A percentile compares a stretch with the other conserved stretches of the same genome.
phyloP scores from a whole-genome alignment of 2,329 filamentous ascomycete species.

The Lachnellula subtilissima region DNA sequence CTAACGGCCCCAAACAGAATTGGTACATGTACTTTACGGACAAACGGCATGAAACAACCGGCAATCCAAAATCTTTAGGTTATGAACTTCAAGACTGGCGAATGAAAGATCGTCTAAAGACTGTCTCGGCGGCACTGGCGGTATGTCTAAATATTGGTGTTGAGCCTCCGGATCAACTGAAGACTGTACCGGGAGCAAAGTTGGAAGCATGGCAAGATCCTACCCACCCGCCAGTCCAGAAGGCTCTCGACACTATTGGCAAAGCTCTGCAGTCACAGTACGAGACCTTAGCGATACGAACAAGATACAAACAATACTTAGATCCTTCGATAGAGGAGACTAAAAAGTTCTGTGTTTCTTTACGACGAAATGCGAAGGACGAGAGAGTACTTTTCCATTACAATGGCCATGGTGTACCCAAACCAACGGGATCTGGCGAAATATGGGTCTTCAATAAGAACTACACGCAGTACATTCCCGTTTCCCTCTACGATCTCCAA shows the following conservation, averaged over 20 bases:
- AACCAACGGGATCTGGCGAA: slow-evolving; percentile 90
- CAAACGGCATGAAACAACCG: slow-evolving; percentile 92
- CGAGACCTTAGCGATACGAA: slow-evolving; percentile 88
- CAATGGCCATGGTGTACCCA: slow-evolving; percentile 95
- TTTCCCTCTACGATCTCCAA: slow-evolving; percentile 91
- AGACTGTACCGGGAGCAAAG: slow-evolving; percentile 88
- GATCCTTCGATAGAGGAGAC: slow-evolving; percentile 97
- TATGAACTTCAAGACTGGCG: slow-evolving; percentile 86
- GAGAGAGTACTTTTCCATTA: slow-evolving; percentile 97
- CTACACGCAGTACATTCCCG: slow-evolving; percentile 97
- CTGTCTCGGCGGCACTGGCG: slow-evolving; percentile 88
- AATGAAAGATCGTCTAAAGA: slow-evolving; percentile 94
- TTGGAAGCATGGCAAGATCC: slow-evolving; percentile 97
- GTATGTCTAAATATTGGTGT: slow-evolving; percentile 97
- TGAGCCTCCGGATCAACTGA: slow-evolving; percentile 93
- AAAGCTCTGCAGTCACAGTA: slow-evolving; percentile 96
- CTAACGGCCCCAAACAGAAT: slow-evolving; percentile 53
- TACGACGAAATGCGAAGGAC: slow-evolving; percentile 89
- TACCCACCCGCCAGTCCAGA: slow-evolving; percentile 70
- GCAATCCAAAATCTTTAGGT: slow-evolving; percentile 67
- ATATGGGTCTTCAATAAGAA: slow-evolving; percentile 99
- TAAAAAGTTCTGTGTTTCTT: slow-evolving; percentile 88
- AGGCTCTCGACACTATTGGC: slow-evolving; percentile 89
- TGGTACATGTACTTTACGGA: slow-evolving; percentile 99
- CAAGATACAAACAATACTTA: slow-evolving; percentile 94